phyloP scores from a whole-genome alignment of 2,329 filamentous ascomycete species.

The Talaromyces sp. region DNA sequence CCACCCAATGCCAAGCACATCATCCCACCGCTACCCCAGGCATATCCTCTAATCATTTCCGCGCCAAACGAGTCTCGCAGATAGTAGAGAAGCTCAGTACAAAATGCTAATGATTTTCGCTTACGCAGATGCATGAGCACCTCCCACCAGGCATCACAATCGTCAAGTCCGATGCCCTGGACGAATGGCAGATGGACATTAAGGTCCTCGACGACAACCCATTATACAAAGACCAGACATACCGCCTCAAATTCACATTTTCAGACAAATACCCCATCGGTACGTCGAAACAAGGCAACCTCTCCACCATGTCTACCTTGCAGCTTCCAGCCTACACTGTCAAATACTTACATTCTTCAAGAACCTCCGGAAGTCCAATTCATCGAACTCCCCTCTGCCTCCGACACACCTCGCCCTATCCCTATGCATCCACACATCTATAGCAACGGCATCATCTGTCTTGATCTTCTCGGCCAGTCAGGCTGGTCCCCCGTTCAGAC shows the following conservation, averaged over 20 bases:
- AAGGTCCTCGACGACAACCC: constrained; percentile 87
- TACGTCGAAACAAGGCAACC: constrained; percentile 42
- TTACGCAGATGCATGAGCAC: constrained; percentile 56
- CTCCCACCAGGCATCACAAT: constrained; percentile 73
- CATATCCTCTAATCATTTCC: no score
- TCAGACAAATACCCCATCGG: constrained; percentile 85
- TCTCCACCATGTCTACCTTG: background rate
- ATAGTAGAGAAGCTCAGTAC: background rate
- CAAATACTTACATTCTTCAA: constrained; percentile 39
- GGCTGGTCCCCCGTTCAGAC: constrained; percentile 98
- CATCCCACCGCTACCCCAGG: no score
- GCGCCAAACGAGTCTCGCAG: background rate
- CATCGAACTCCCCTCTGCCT: constrained; percentile 56
- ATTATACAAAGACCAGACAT: constrained; percentile 77
- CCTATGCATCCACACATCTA: constrained; percentile 98
- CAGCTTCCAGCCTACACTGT: background rate
- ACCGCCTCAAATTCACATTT: constrained; percentile 86
- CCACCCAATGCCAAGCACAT: background rate
- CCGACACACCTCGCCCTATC: constrained; percentile 59
- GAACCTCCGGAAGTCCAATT: constrained; percentile 96
- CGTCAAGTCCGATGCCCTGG: constrained; percentile 77
- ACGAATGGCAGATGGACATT: constrained; percentile 93
- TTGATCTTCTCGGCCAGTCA: constrained; percentile 82
- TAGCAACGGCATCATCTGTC: constrained; percentile 97
- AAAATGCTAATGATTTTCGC: background rate